Conservation (phyloP, 441 rosid species). For the Codiaeum variegatum region DNA sequence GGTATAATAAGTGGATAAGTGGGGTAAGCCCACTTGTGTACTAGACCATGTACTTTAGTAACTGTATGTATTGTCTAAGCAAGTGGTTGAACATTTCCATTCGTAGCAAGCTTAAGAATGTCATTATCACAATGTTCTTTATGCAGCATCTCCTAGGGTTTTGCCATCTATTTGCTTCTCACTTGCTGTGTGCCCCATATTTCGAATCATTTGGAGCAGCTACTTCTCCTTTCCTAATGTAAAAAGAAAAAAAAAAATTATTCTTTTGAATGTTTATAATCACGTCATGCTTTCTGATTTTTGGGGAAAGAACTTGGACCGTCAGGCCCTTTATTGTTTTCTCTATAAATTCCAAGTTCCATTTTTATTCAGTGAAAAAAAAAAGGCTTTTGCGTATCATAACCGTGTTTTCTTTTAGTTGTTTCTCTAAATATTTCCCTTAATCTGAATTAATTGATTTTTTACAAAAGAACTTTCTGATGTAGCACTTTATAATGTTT, state of each 20-base stretch:
- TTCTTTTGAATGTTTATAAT: not conserved
- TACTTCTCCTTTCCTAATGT: not conserved
- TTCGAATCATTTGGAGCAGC: not conserved
- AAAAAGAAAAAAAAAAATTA: not conserved
- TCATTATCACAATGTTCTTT: not conserved
- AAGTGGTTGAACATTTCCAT: not conserved
- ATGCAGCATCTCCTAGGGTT: not conserved
- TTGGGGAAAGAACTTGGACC: not conserved
- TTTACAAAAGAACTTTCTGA: too few relatives aligned
- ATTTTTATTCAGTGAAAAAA: too few relatives aligned
- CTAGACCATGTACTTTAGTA: too few relatives aligned
- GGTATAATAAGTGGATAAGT: too few relatives aligned
- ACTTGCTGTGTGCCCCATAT: not conserved
- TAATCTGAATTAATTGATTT: too few relatives aligned
- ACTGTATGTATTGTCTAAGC: not conserved
- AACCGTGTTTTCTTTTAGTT: too few relatives aligned
- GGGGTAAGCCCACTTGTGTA: too few relatives aligned
- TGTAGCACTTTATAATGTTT: too few relatives aligned
- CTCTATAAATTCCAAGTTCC: too few relatives aligned
- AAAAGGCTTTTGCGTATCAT: too few relatives aligned
- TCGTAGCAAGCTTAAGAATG: not conserved
- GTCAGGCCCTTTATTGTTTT: not conserved
- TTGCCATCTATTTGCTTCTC: not conserved
- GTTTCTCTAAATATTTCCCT: too few relatives aligned
- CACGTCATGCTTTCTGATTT: not conserved